A percentile compares a stretch with the other conserved stretches of the same genome.
Evolutionary conservation across 345 rosid genomes (phyloP).

Genomic region (Pistacia atlantica): DNA sequence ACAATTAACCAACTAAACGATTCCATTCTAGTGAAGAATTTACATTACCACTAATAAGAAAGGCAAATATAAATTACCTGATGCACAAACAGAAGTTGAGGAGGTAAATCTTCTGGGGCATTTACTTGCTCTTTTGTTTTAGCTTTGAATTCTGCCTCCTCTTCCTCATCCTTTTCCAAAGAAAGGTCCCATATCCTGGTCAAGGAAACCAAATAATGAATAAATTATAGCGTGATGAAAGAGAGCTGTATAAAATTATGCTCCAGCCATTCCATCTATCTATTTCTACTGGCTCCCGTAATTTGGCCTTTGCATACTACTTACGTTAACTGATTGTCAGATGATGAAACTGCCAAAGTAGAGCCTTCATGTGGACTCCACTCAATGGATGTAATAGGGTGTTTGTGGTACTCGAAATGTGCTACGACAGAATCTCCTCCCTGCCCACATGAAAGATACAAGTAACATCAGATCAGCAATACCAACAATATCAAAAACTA

Average conservation of each 20-base stretch:
- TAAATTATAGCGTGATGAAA: not conserved
- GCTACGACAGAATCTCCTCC: slow-evolving; percentile 80
- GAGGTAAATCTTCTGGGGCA: slow-evolving; percentile 85
- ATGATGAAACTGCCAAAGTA: slow-evolving; percentile 78
- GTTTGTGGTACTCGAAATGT: slow-evolving; percentile 88
- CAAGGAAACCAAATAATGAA: slow-evolving; percentile 12
- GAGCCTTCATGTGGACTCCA: slow-evolving; percentile 96
- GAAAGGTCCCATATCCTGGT: slow-evolving; percentile 96
- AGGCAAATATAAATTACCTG: slow-evolving; percentile 51
- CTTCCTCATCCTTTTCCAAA: slow-evolving; percentile 92
- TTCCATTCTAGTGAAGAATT: not conserved
- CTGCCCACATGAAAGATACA: slow-evolving; percentile 31
- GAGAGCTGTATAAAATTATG: not conserved
- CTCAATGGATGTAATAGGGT: slow-evolving; percentile 88
- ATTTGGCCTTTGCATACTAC: slow-evolving; percentile 22
- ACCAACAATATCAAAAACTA: not conserved
- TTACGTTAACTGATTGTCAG: slow-evolving; percentile 92
- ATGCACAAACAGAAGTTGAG: slow-evolving; percentile 95
- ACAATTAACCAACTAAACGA: not conserved
- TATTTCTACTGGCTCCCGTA: not conserved
- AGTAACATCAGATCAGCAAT: not conserved
- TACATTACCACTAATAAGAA: not conserved
- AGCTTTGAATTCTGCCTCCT: slow-evolving; percentile 88
- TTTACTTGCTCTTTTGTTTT: slow-evolving; percentile 79
- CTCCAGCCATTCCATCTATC: not conserved